These are phyloP conservation scores for Apiospora kogelbergensis DNA, from an alignment of 2,329 filamentous ascomycete genomes.

Conservation along the genomic window DNA sequence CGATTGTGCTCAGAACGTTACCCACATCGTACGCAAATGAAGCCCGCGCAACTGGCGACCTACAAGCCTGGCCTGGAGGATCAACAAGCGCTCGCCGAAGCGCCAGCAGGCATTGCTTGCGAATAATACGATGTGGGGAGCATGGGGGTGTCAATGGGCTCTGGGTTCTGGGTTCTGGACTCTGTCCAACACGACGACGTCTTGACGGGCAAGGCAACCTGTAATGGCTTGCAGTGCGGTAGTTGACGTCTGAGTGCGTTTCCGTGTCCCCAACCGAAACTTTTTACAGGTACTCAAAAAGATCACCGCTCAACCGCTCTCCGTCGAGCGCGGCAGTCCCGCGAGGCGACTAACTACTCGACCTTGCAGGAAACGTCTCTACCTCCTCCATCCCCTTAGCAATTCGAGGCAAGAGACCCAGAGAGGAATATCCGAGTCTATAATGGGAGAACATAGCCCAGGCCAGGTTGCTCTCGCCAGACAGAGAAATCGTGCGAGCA, in stretches of 20 bases:
- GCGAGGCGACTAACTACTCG: not conserved
- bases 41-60: not conserved
- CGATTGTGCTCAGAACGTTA: not conserved
- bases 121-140: conserved; percentile 2
- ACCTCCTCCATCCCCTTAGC: not conserved
- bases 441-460: not conserved
- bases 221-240: not conserved
- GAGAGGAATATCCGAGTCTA: not conserved
- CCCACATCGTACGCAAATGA: conserved; percentile 4
- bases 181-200: not conserved
- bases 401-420: not conserved
- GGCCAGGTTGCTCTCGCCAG: conserved; percentile 7
- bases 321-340: not conserved
- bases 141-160: not conserved
- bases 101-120: not conserved
- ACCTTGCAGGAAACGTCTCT: not conserved
- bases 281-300: not conserved
- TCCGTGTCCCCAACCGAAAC: conserved; percentile 6
- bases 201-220: not conserved
- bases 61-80: not conserved
- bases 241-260: conserved; percentile 4
- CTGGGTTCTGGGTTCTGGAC: not conserved
- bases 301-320: not conserved
- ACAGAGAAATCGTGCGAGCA: conserved; percentile 14
- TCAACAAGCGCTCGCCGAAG: not conserved